Base-by-base conservation (phyloP, 768 basidiomycete species). In the Boletus sp. region DNA sequence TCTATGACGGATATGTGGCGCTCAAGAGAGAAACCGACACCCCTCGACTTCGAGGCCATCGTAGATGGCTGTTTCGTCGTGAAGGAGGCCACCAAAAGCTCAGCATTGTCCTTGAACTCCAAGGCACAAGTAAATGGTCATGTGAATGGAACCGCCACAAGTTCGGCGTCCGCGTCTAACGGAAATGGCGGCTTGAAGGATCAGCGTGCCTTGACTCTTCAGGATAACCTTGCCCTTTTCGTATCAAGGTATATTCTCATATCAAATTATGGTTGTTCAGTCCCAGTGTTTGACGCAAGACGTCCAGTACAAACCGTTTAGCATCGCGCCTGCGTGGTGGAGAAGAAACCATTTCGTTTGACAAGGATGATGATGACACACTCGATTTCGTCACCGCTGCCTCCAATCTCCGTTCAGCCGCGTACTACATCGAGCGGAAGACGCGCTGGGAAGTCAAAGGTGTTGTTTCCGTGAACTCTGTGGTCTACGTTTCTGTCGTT, bases 1-100 rank as follows among this genome's bases (percentile, higher is more conserved):
- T 83, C 81, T 17, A 99, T 99, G 97, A 73, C 83, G 14, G 97
- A 98, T 63, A 98, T 99, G 94, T 99, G 97, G 97, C 85, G 85
- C 32, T 82, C 88, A 7, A 82, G 96, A 38, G 82, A 85, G n/a
- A 88, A 87, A 48, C 97, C 97, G 1, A 82, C 80, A 0, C 86
- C 95, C 1, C 80, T 99, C 27, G 84, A 90, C 54, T 93, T 86
- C 63, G 84, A 89, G n/a, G 70, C 74, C 3, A 93, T 98, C 60
- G 68, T 83, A 61, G 72, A 83, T 17, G 85, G 78, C 6, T 77
- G 79, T 1, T 93, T 92, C 63, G 65, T 72, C 13, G 70, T 80
- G 19, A 75, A 71, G 49, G 67, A 55, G 59, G 69, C 67, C 39
- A 56, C 32, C 6, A 66, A 50, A 39, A 50, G 51, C 13, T 51